Base-by-base conservation (phyloP, 1,284 basidiomycete genomes). In the Phellinidium pouzarii region DNA sequence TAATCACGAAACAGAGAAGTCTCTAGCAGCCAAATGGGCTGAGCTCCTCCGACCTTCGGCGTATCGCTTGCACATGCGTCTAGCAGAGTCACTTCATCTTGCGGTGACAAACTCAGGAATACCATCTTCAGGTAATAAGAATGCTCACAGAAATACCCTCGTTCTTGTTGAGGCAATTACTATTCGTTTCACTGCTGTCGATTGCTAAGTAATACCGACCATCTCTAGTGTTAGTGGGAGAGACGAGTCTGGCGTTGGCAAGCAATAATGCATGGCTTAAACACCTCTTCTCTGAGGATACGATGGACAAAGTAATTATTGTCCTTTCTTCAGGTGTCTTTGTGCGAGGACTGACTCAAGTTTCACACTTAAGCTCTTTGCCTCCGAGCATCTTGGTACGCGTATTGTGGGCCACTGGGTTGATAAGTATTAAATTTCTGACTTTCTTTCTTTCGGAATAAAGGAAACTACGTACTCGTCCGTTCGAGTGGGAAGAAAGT, bases 401-500 rank as follows among this genome's bases (percentile, higher is more conserved):
- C 25, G 3, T 29, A 1, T 17, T 29, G 27, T 8, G 14, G 7
- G 14, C 23, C 19, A 4, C 31, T 41, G 17, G 27, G 34, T 17
- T 48, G 29, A 25, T 12, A 19, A 17, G 7, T 26, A 29, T 38
- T 3, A 12, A 17, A 4, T 8, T 2, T 23, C 20, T 54, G n/a
- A 43, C 12, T 40, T n/a, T 3, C 3, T 12, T 31, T 17, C n/a
- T 25, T 23, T 11, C 25, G n/a, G n/a, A n/a, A 8, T n/a, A 43
- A 38, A 62, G 61, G 61, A 29, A 71, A 71, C 61, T 73, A 64
- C 59, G 70, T 74, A 20, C 63, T 72, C 37, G 70, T 75, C 47
- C 67, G 75, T 1, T 34, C 55, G 20, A 71, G 72, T 3, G 73
- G 73, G 3, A 62, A 69, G 57, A 70, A 73, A 59, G 62, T 70